These are phyloP conservation scores for Aspergillus melleus DNA, from an alignment of 2,329 filamentous ascomycete species.

Conservation along the genomic window DNA sequence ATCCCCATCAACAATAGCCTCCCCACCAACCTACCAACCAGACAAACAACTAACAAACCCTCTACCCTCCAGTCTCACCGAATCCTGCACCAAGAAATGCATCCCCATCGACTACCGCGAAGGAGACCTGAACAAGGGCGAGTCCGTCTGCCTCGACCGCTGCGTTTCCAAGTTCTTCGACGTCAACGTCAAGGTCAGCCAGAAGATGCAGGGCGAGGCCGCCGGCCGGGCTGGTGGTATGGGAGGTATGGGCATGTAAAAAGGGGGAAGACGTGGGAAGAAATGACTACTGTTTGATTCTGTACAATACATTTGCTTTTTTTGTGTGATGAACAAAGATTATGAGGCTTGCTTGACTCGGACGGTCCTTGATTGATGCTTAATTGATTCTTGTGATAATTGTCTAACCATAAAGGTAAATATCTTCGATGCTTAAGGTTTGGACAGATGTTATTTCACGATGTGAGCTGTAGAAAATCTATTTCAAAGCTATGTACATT, in stretches of 20 bases:
- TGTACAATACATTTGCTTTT: constrained; percentile 4
- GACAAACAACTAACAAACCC: neutral
- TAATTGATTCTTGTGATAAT: neutral
- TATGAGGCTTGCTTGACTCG: neutral
- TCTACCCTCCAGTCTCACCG: constrained; percentile 63
- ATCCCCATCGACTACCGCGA: constrained; percentile 91
- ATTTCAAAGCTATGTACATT: constrained; percentile 7
- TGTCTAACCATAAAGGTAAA: too few relatives aligned
- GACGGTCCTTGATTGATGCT: neutral
- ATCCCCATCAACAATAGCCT: neutral
- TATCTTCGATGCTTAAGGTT: neutral
- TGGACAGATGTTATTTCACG: constrained; percentile 2
- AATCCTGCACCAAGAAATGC: constrained; percentile 92
- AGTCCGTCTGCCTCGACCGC: constrained; percentile 95
- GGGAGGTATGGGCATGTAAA: constrained; percentile 51
- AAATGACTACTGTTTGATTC: neutral
- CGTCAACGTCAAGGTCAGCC: constrained; percentile 94
- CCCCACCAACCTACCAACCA: neutral
- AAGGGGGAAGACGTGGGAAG: neutral
- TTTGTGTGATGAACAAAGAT: constrained; percentile 1
- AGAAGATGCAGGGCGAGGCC: constrained; percentile 91
- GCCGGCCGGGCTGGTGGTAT: constrained; percentile 61
- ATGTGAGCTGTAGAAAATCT: constrained; percentile 7
- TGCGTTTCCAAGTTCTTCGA: constrained; percentile 99
- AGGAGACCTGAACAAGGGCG: constrained; percentile 96